Evolutionary conservation across 148 eudicot species (phyloP), one percentile per base, ranked within the genome.

Genomic region (Hydrangea macrophylla): DNA sequence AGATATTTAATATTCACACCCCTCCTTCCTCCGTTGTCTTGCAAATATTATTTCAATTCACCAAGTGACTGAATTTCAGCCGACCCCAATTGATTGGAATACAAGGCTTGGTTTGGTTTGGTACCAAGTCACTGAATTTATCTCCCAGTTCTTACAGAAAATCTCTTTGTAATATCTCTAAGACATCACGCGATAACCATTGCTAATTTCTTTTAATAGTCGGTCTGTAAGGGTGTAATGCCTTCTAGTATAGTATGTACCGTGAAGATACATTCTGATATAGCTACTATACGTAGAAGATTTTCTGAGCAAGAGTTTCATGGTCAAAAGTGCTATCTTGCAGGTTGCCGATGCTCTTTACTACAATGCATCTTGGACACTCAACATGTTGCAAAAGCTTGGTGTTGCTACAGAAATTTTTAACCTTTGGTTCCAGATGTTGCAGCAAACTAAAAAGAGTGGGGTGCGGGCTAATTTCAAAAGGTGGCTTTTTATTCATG

Each of bases 331-430:
- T 37, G 32, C 22, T 70, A 65, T 27, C 62, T 73, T 50, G 70
- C 89, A 94, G 99, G 77, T 94, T 73, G 92, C 99, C 27, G 85
- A 94, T 83, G 86, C 97, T 63, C 85, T 94, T 42, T 94, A 94
- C 79, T 90, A 94, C 76, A 94, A 94, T 81, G 81, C 99, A 66
- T 70, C 73, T n/a, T 77, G 90, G 75, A 67, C 99, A 17, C 88
- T 90, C 30, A 77, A 71, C 81, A 76, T 89, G 71, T 76, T 94
- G 67, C 99, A 94, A 82, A 87, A 84, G 78, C 88, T 94, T 63
- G 90, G 92, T 67, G 88, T 90, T 74, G 83, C 93, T 22, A 73
- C 91, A 37, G 99, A 91, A 58, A 77, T 94, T 58, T 94, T 94
- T 73, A 81, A 77, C 70, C 83, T 87, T 56, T 94, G 99, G 99